Evolutionary conservation across 331 rosid genomes (phyloP).

Genomic region (Rhamnella rubrinervis): DNA sequence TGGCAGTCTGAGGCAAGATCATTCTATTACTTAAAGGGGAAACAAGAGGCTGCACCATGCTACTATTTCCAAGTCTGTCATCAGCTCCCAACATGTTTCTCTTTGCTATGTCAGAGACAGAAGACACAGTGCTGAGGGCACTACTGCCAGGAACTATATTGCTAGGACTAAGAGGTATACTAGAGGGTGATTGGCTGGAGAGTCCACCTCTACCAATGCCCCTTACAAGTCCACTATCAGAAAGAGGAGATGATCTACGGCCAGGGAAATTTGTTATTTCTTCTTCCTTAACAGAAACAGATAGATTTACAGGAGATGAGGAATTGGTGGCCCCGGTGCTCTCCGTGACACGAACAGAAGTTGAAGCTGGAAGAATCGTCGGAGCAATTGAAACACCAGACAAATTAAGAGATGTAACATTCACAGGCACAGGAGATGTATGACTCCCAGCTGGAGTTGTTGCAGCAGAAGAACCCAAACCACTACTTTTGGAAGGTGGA

Average conservation of each 20-base stretch:
- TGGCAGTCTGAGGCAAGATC: conserved; percentile 67
- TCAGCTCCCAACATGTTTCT: conserved; percentile 76
- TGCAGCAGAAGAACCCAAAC: conserved; percentile 48
- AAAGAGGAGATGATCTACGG: conserved; percentile 79
- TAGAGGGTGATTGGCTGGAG: conserved; percentile 58
- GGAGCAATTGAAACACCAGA: conserved; percentile 46
- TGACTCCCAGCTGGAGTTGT: conserved; percentile 66
- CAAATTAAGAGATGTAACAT: conserved; percentile 51
- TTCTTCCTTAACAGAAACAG: conserved; percentile 74
- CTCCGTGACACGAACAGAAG: conserved; percentile 54
- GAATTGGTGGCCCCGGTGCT: conserved; percentile 39
- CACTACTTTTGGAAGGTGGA: conserved; percentile 74
- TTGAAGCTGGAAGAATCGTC: conserved; percentile 48
- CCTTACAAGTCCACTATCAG: conserved; percentile 70
- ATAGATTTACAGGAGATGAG: conserved; percentile 55
- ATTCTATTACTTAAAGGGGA: conserved; percentile 68
- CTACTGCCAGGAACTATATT: conserved; percentile 61
- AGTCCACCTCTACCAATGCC: conserved; percentile 64
- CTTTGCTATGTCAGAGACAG: conserved; percentile 76
- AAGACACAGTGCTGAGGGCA: conserved; percentile 64
- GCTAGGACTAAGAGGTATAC: conserved; percentile 58
- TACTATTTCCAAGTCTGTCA: conserved; percentile 79
- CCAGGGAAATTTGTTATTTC: conserved; percentile 68
- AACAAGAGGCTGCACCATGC: conserved; percentile 68
- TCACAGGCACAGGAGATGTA: conserved; percentile 48